phyloP scores from a whole-genome alignment of 1,139 yeast species.

The Pichia sp. region DNA sequence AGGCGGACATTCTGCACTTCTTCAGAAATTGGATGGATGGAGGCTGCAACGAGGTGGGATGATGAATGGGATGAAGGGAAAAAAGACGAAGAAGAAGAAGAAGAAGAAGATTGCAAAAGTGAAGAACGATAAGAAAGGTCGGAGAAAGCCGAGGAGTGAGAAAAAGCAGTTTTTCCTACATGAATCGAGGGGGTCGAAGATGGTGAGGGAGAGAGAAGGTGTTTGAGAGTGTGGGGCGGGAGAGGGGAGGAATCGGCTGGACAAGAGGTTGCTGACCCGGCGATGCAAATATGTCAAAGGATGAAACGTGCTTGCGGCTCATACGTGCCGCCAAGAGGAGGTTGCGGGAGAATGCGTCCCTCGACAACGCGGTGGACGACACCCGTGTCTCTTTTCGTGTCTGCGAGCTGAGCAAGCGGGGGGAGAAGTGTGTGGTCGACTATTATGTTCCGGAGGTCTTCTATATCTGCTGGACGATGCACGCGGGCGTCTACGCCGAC shows the following conservation, averaged over 20 bases:
- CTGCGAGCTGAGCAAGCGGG: neutral
- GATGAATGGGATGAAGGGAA: neutral
- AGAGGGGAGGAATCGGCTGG: neutral
- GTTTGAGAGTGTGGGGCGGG: too few species aligned
- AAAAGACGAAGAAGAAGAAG: neutral
- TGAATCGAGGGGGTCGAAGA: neutral
- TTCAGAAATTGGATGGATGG: neutral
- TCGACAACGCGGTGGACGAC: conserved; percentile 3
- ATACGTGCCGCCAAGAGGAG: conserved; percentile 7
- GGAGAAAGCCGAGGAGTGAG: neutral
- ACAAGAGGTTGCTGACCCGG: neutral
- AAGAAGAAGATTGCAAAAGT: neutral
- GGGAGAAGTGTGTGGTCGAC: conserved; percentile 19
- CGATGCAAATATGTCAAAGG: neutral
- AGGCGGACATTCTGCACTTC: conserved; percentile 15
- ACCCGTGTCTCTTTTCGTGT: conserved; percentile 4
- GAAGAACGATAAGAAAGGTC: neutral
- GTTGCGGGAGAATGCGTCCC: conserved; percentile 1
- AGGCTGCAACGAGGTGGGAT: neutral
- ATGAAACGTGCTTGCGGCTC: neutral
- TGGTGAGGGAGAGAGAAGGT: neutral
- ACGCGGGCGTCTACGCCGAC: conserved; percentile 2
- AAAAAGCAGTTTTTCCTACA: neutral
- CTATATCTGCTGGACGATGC: conserved; percentile 34
- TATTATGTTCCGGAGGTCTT: conserved; percentile 37